Evolutionary conservation across 306 rosid genomes (phyloP), one percentile per base, ranked within the genome.

Genomic region (Quercus alba): DNA sequence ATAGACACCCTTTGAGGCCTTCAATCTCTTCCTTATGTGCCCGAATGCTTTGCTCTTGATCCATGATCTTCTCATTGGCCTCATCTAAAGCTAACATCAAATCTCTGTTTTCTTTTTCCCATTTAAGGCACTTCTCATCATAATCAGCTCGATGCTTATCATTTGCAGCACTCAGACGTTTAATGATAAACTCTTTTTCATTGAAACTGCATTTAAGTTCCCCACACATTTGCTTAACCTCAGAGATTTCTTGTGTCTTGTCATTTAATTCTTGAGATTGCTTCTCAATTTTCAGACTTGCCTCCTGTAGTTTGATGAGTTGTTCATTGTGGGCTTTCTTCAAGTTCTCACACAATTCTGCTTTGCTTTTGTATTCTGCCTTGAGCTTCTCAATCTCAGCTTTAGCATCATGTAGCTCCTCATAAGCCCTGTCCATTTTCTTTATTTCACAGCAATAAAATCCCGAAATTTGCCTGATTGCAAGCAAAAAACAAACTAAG

Each of bases 321-420:
- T 84, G 91, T 77, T 83, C 86, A 80, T 81, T 81, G 51, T 89
- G 84, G 14, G 86, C 84, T 81, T 80, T 93, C 87, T 90, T 91
- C 81, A 91, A 78, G 78, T 84, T 84, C 76, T 90, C 89, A 5
- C 76, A 78, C 30, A 84, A 78, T 52, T 87, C 90, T 61, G 82
- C 77, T 76, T 89, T 89, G 20, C 68, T 85, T 82, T 86, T 86
- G 56, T 82, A 77, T 80, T 91, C 94, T 77, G 77, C 86, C 73
- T 75, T 90, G 56, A 90, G 91, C 86, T 79, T 88, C 78, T 83
- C 92, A 25, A 88, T 85, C 86, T 93, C 90, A 19, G 89, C 78
- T 76, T 90, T 90, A 30, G 91, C 90, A 59, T 87, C 92, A 58
- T 89, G 95, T 1, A 91, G 90, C 84, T 91, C 92, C 86, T 80